phyloP scores from a whole-genome alignment of 140 eudicot species.

The Cichorium intybus region DNA sequence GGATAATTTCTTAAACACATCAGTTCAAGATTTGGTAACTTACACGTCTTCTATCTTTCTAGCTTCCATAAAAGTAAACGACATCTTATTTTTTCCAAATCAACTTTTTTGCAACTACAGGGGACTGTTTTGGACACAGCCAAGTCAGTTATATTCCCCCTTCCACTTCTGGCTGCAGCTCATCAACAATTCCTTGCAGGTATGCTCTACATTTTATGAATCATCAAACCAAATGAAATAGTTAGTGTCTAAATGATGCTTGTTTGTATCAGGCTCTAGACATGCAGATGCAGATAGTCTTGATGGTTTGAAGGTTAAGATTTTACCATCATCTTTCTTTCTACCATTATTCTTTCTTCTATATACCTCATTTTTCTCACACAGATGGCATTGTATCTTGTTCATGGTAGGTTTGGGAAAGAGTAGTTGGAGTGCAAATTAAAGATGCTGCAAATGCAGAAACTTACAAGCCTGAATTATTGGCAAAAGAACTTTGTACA shows the following conservation, averaged over 20 bases:
- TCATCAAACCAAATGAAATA: not conserved
- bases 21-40: constrained; percentile 62
- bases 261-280: constrained; percentile 55
- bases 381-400: not conserved
- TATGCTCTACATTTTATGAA: constrained; percentile 21
- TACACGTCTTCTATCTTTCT: not conserved
- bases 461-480: constrained; percentile 66
- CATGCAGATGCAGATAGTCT: constrained; percentile 48
- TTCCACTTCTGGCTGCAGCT: constrained; percentile 89
- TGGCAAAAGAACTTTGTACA: constrained; percentile 47
- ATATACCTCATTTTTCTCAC: constrained; percentile 7
- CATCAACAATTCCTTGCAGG: constrained; percentile 94
- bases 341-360: not conserved
- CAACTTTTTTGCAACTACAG: constrained; percentile 35
- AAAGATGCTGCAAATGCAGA: constrained; percentile 73
- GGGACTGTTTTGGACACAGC: constrained; percentile 75
- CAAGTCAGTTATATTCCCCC: constrained; percentile 79
- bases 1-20: constrained; percentile 40
- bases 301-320: constrained; percentile 61
- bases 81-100: not conserved
- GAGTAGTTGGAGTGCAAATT: constrained; percentile 68
- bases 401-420: constrained; percentile 71
- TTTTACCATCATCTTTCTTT: constrained; percentile 5
- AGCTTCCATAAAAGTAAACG: not conserved
- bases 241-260: constrained; percentile 1